phyloP scores from a whole-genome alignment of 495 filamentous ascomycete genomes.

The Talaromyces trachyspermus region DNA sequence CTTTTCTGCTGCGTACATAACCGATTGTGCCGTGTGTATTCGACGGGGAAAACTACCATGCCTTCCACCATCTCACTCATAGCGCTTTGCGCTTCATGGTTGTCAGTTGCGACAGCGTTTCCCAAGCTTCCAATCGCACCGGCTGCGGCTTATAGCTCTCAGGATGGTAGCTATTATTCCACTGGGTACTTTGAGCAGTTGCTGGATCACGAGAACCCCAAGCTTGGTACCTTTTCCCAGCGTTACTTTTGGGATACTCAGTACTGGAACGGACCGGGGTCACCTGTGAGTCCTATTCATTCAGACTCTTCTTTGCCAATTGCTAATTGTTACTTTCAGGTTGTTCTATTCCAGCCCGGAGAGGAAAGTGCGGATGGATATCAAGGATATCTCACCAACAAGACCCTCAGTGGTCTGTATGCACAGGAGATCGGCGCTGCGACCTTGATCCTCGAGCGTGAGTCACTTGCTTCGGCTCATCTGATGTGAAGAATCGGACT shows the following conservation, averaged over 20 bases:
- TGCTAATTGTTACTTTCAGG: slow-evolving; percentile 18
- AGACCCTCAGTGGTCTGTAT: slow-evolving; percentile 41
- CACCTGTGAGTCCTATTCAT: slow-evolving; percentile 31
- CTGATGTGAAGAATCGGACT: background rate
- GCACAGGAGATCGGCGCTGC: slow-evolving; percentile 50
- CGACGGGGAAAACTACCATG: no score
- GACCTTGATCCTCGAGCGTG: slow-evolving; percentile 51
- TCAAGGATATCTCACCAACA: slow-evolving; percentile 41
- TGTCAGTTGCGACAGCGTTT: background rate
- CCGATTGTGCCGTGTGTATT: no score
- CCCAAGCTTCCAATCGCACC: background rate
- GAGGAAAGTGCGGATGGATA: slow-evolving; percentile 47
- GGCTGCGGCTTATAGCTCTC: background rate
- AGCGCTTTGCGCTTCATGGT: background rate
- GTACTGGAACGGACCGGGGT: slow-evolving; percentile 46
- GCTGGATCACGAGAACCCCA: slow-evolving; percentile 46
- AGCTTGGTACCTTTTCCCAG: slow-evolving; percentile 48
- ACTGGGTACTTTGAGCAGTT: slow-evolving; percentile 41
- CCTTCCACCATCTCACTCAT: background rate
- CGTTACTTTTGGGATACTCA: slow-evolving; percentile 43
- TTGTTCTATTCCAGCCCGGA: slow-evolving; percentile 52
- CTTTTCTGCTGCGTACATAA: no score
- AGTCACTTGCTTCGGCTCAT: slow-evolving; percentile 10
- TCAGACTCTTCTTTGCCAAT: background rate
- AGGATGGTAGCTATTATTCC: background rate